These are phyloP conservation scores for Eurotiales sp. DNA, from an alignment of 2,329 filamentous ascomycete species.

Conservation along the genomic window DNA sequence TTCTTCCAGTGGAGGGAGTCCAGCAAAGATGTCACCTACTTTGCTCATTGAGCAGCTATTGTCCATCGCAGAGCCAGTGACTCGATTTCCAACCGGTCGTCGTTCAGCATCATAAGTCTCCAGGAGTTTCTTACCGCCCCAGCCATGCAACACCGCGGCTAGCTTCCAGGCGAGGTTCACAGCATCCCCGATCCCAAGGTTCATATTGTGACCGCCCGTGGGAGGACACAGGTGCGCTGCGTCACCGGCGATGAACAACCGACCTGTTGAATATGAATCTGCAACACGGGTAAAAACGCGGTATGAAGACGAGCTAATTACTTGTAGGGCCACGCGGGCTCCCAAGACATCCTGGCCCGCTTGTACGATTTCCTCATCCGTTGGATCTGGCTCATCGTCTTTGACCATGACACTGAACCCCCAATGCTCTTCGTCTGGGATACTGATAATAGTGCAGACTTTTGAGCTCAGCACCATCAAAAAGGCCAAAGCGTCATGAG, in stretches of 20 bases:
- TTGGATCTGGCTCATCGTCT: not conserved
- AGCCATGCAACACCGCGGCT: constrained; percentile 23
- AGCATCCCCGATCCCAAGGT: constrained; percentile 34
- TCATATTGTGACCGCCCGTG: constrained; percentile 37
- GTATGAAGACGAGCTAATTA: not conserved
- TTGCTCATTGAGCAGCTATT: constrained; percentile 5
- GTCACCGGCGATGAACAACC: not conserved
- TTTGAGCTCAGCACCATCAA: not conserved
- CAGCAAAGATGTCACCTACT: not conserved
- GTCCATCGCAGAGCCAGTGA: not conserved
- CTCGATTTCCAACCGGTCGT: constrained; percentile 23
- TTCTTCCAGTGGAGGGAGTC: not conserved
- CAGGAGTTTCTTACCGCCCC: constrained; percentile 23
- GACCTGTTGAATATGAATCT: not conserved
- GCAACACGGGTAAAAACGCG: constrained; percentile 3
- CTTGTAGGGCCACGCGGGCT: not conserved
- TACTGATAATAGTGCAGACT: not conserved
- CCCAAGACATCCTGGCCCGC: constrained; percentile 1
- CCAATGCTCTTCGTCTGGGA: constrained; percentile 3
- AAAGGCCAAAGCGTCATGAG: constrained; percentile 1
- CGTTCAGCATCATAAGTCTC: constrained; percentile 28
- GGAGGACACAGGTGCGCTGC: constrained; percentile 34
- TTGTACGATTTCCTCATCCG: not conserved
- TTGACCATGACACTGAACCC: not conserved
- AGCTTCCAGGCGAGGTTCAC: constrained; percentile 36